Conservation (phyloP, 495 filamentous ascomycete species). For the Schizothecium vesticola region DNA sequence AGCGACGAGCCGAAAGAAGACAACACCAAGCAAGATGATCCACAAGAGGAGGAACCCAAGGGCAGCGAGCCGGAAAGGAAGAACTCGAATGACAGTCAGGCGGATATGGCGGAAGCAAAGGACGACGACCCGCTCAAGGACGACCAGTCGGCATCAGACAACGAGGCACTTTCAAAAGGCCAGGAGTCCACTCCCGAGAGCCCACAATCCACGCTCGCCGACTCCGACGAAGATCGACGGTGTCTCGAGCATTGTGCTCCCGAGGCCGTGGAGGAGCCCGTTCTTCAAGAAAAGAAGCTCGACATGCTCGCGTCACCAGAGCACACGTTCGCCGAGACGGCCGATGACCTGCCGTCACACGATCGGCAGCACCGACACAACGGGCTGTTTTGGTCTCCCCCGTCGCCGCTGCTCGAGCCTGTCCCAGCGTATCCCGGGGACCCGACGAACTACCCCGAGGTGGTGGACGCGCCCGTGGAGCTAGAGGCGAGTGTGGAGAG, state of each 20-base stretch:
- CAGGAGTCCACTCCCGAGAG: not conserved
- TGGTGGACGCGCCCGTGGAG: constrained; percentile 8
- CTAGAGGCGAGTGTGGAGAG: not conserved
- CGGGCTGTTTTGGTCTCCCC: not conserved
- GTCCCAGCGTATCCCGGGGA: not conserved
- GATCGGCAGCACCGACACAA: not conserved
- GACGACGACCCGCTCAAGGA: not conserved
- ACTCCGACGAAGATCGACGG: not conserved
- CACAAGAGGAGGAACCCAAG: not conserved
- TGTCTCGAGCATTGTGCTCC: constrained; percentile 2
- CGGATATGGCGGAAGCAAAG: not conserved
- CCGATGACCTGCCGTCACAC: not conserved
- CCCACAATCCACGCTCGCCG: not conserved
- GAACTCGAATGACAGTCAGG: not conserved
- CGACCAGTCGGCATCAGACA: not conserved
- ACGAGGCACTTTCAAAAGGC: not conserved
- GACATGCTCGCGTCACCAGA: not conserved
- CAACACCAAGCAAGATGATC: not conserved
- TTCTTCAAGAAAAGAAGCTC: not conserved
- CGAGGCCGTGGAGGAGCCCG: not conserved
- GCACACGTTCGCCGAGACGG: not conserved
- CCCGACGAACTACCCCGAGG: not conserved
- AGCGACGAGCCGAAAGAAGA: not conserved
- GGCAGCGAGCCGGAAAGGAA: not conserved
- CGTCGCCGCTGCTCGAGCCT: not conserved